phyloP scores from a whole-genome alignment of 306 rosid genomes.

The Betula pendula region DNA sequence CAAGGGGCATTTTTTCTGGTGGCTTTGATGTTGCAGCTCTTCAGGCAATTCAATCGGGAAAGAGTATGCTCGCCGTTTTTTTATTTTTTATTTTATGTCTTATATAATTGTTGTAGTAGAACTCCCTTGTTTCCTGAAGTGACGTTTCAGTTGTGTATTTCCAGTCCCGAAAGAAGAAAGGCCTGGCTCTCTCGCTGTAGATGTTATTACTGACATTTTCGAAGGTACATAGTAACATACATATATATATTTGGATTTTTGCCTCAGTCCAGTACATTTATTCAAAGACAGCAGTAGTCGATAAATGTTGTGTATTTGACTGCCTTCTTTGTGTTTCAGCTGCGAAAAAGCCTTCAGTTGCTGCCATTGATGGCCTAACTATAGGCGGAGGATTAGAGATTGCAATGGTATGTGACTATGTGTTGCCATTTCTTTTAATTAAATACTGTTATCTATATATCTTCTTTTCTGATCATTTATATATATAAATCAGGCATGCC shows the following conservation, averaged over 20 bases:
- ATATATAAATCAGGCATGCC: constrained; percentile 61
- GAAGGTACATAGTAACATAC: constrained; percentile 53
- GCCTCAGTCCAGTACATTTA: not conserved
- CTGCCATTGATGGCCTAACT: constrained; percentile 97
- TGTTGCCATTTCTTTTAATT: constrained; percentile 14
- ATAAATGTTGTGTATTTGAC: constrained; percentile 14
- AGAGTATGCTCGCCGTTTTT: constrained; percentile 40
- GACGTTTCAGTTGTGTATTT: constrained; percentile 21
- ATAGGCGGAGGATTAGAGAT: constrained; percentile 97
- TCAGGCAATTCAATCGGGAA: constrained; percentile 60
- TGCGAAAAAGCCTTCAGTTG: constrained; percentile 82
- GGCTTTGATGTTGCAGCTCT: constrained; percentile 84
- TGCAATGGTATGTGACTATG: constrained; percentile 79
- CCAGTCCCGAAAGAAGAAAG: constrained; percentile 40
- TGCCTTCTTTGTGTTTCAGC: constrained; percentile 48
- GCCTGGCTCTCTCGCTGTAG: constrained; percentile 70
- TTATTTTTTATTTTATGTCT: not conserved
- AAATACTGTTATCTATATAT: not conserved
- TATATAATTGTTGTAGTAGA: not conserved
- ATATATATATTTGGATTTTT: not conserved
- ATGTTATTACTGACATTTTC: constrained; percentile 61
- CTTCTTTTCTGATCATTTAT: constrained; percentile 4
- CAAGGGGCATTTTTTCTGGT: constrained; percentile 86
- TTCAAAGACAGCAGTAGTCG: not conserved
- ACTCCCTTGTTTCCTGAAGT: not conserved